Evolutionary conservation across 306 rosid species (phyloP), one percentile per base, ranked within the genome.

Genomic region (Nissolia schottii): DNA sequence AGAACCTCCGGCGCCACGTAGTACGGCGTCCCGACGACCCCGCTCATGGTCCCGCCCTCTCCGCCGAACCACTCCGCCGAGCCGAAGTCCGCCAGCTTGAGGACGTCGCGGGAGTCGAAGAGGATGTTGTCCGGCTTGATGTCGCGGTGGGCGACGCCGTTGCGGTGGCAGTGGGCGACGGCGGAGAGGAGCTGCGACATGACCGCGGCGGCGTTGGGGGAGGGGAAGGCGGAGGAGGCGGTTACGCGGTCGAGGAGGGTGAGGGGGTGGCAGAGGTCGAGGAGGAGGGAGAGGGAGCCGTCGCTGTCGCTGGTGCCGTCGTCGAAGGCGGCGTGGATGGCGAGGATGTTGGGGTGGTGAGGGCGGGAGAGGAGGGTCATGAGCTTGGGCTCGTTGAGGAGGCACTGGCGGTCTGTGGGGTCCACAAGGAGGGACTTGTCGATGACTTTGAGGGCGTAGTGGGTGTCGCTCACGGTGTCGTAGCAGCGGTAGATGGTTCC

Each of bases 1-100:
- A 94, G 23, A 2, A 94, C 96, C 85, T 94, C 96, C 13, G 96
- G 98, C 10, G 95, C 90, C 4, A 94, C 90, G 2, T 94, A 94
- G n/a, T 91, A 94, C 25, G 97, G 99, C 77, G 96, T 91, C 3
- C 96, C 97, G 25, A 94, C 96, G 25, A 94, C 87, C 0, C 96
- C 97, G 9, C 28, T 84, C 80, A 80, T 67, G 31, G 32, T 35
- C 10, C 85, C 76, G 2, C 80, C 94, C 11, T 91, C 87, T n/a
- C n/a, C n/a, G 0, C 75, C 73, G 19, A 83, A 81, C 97, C 95
- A 91, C 75, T 82, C 90, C 0, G 99, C 96, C 0, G 97, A 94
- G 3, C 99, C 99, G 23, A 94, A 94, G 18, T 94, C 99, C 0
- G 88, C 97, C 2, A 94, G 68, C 28, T 91, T 94, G 4, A 94